Percentiles rank a stretch among this genome's conserved stretches.
phyloP scores from a whole-genome alignment of 1,139 yeast genomes.

The Yamadazyma dendronema region DNA sequence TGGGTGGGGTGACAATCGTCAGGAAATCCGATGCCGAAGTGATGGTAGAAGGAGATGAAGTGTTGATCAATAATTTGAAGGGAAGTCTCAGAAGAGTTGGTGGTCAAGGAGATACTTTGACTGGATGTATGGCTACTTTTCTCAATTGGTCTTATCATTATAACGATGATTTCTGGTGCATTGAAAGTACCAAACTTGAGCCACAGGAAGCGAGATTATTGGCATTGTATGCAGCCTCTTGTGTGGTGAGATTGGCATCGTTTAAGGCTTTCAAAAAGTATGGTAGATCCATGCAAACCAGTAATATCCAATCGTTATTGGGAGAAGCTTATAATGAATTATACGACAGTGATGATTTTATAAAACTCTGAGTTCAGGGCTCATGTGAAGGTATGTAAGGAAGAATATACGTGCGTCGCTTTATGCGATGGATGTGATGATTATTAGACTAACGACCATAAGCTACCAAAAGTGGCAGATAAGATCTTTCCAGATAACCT shows the following conservation, averaged over 20 bases:
- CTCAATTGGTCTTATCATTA: constrained; percentile 54
- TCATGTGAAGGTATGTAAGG: constrained; percentile 7
- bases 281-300: constrained; percentile 83
- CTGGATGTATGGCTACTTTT: constrained; percentile 44
- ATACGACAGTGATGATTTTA: constrained; percentile 28
- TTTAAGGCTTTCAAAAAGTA: constrained; percentile 59
- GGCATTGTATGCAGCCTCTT: constrained; percentile 74
- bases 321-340: constrained; percentile 61
- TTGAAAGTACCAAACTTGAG: constrained; percentile 16
- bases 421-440: no score
- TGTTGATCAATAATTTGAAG: constrained; percentile 35
- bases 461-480: no score
- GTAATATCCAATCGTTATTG: constrained; percentile 69
- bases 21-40: constrained; percentile 71
- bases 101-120: constrained; percentile 49
- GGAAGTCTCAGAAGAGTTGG: constrained; percentile 61
- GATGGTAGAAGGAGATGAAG: constrained; percentile 51
- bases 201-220: constrained; percentile 48
- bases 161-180: constrained; percentile 54
- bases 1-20: constrained; percentile 68
- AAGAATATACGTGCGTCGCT: background rate
- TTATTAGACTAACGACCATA: no score
- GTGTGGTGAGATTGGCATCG: constrained; percentile 67
- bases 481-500: no score
- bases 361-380: no score